Evolutionary conservation across 2,329 filamentous ascomycete genomes (phyloP).

Genomic region (Fusarium luffae): DNA sequence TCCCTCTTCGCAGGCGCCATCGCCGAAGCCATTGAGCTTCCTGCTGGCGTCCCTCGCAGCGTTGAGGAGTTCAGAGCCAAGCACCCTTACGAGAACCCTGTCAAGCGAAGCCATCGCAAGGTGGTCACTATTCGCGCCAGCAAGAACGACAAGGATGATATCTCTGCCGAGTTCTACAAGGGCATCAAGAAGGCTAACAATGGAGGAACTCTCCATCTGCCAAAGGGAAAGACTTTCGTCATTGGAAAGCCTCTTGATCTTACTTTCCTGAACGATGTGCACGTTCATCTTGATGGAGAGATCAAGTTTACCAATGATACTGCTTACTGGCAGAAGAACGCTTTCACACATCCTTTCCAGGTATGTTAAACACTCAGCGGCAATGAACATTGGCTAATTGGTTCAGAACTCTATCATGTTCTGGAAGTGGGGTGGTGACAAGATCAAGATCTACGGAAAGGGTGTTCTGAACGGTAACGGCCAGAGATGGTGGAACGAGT

Average conservation of each 20-base stretch:
- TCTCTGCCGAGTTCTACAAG: conserved; percentile 65
- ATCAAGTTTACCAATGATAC: conserved; percentile 60
- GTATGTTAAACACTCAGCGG: neutral
- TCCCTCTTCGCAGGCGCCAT: conserved; percentile 35
- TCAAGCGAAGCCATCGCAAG: conserved; percentile 21
- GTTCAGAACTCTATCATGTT: conserved; percentile 64
- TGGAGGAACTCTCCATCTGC: conserved; percentile 66
- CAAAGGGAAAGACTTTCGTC: conserved; percentile 64
- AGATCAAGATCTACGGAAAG: conserved; percentile 69
- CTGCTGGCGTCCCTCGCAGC: conserved; percentile 41
- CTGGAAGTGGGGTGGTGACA: conserved; percentile 71
- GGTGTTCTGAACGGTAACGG: conserved; percentile 50
- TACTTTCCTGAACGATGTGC: conserved; percentile 67
- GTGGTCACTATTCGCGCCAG: conserved; percentile 46
- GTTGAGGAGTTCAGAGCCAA: conserved; percentile 36
- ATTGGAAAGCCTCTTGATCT: conserved; percentile 69
- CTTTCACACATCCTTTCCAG: conserved; percentile 56
- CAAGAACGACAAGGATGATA: conserved; percentile 65
- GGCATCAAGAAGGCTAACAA: conserved; percentile 67
- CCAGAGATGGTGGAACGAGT: conserved; percentile 40
- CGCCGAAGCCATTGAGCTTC: conserved; percentile 38
- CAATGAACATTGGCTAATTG: neutral
- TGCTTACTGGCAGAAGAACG: conserved; percentile 56
- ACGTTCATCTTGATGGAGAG: conserved; percentile 68
- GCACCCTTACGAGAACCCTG: conserved; percentile 18